Conservation (phyloP, 768 basidiomycete genomes). For the Leucosporidium creatinivorum region DNA sequence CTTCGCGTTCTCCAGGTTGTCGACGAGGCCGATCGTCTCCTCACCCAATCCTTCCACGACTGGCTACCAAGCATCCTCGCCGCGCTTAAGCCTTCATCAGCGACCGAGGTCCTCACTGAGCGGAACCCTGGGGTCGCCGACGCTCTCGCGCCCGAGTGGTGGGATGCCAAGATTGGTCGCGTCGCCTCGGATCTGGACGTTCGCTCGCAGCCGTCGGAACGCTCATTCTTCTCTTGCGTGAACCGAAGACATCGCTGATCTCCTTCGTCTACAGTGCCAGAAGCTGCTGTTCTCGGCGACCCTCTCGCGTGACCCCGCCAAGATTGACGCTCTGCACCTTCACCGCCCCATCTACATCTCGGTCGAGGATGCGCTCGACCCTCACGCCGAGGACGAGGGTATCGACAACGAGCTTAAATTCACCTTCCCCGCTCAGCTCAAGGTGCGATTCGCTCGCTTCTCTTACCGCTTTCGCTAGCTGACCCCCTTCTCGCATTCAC, state of each 20-base stretch:
- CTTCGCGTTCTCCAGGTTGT: constrained; percentile 57
- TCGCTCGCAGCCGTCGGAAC: constrained; percentile 27
- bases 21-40: constrained; percentile 93
- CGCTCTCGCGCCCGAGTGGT: constrained; percentile 55
- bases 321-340: constrained; percentile 72
- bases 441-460: constrained; percentile 47
- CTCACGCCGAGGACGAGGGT: constrained; percentile 56
- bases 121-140: constrained; percentile 42
- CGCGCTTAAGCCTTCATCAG: constrained; percentile 53
- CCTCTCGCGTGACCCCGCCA: constrained; percentile 86
- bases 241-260: background rate
- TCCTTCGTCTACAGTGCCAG: constrained; percentile 55
- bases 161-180: constrained; percentile 41
- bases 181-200: constrained; percentile 54
- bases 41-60: constrained; percentile 92
- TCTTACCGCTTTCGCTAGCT: background rate
- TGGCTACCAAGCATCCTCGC: constrained; percentile 78
- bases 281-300: constrained; percentile 96
- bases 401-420: constrained; percentile 41
- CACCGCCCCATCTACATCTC: constrained; percentile 79
- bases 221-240: background rate
- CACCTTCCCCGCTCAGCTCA: constrained; percentile 68
- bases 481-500: background rate
- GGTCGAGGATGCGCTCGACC: constrained; percentile 52
- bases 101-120: background rate